A percentile compares a stretch with the other conserved stretches of the same genome.
Evolutionary conservation across 2,329 filamentous ascomycete genomes (phyloP).

Genomic region (Colletotrichum ledebouriae): DNA sequence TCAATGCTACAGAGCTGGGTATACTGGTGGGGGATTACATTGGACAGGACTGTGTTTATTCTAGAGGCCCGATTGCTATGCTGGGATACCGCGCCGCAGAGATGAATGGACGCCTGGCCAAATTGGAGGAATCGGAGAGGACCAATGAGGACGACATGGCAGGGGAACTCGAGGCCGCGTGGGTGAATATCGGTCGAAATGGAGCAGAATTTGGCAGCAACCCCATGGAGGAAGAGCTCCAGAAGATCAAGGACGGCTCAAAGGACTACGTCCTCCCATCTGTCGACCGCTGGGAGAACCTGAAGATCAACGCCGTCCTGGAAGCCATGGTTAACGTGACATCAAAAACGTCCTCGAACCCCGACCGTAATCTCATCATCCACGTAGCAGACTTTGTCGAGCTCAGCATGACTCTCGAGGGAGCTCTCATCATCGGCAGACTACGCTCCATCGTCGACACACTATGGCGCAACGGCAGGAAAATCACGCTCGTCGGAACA

Average conservation of each 20-base stretch:
- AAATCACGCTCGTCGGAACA: constrained; percentile 85
- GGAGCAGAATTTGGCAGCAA: constrained; percentile 44
- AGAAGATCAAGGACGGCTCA: constrained; percentile 55
- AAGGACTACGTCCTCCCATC: constrained; percentile 49
- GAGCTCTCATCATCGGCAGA: constrained; percentile 76
- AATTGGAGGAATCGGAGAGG: constrained; percentile 59
- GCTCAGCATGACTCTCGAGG: constrained; percentile 77
- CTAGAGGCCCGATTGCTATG: constrained; percentile 63
- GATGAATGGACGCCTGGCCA: constrained; percentile 66
- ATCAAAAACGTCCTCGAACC: constrained; percentile 17
- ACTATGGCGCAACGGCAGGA: constrained; percentile 77
- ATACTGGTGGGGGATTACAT: constrained; percentile 78
- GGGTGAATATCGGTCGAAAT: constrained; percentile 44
- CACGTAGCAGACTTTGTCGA: constrained; percentile 87
- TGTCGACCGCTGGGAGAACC: constrained; percentile 70
- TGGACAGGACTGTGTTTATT: constrained; percentile 69
- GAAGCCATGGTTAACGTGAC: constrained; percentile 60
- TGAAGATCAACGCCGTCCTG: constrained; percentile 71
- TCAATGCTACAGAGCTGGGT: constrained; percentile 79
- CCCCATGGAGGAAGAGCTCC: constrained; percentile 59
- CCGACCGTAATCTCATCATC: constrained; percentile 72
- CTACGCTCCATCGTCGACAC: constrained; percentile 80
- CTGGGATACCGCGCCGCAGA: constrained; percentile 70
- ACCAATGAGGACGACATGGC: constrained; percentile 50
- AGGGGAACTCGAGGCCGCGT: constrained; percentile 46